A percentile compares a stretch with the other conserved stretches of the same genome.
Evolutionary conservation across 768 basidiomycete species (phyloP).

Genomic region (Suillus occidentalis): DNA sequence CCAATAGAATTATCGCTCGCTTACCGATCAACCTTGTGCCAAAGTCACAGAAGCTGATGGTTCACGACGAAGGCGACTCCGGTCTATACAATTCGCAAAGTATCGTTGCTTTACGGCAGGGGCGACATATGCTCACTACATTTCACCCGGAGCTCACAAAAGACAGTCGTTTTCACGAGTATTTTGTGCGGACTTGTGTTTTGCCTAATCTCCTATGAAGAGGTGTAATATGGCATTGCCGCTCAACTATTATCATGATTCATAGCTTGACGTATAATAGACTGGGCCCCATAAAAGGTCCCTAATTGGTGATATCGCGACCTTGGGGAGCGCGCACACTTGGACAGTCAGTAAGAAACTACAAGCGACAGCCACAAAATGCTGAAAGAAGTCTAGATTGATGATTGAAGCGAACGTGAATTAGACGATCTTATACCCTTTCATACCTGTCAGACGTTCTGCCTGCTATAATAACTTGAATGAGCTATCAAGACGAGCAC

Average conservation of each 20-base stretch:
- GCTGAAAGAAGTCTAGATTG: not conserved
- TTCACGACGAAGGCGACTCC: slow-evolving; percentile 42
- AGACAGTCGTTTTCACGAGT: slow-evolving; percentile 89
- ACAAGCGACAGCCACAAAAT: not conserved
- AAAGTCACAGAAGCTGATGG: slow-evolving; percentile 36
- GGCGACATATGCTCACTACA: slow-evolving; percentile 79
- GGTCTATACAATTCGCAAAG: slow-evolving; percentile 56
- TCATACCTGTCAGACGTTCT: not conserved
- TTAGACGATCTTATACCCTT: not conserved
- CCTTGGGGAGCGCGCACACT: not conserved
- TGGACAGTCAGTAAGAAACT: not conserved
- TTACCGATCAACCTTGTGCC: slow-evolving; percentile 56
- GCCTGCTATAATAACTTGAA: not conserved
- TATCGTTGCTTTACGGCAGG: slow-evolving; percentile 85
- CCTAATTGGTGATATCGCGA: not conserved
- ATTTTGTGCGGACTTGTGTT: slow-evolving; percentile 80
- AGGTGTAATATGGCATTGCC: not conserved
- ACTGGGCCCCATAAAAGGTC: not conserved
- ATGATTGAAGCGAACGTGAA: not conserved
- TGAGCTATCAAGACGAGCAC: not conserved
- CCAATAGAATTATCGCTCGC: slow-evolving; percentile 71
- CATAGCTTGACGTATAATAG: not conserved
- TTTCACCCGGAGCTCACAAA: slow-evolving; percentile 94
- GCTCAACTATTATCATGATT: not conserved
- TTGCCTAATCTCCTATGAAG: slow-evolving; percentile 28